Percentiles rank a stretch among this genome's conserved stretches.
Conservation (phyloP, 1,284 basidiomycete genomes). For the Takashimella koratensis region DNA sequence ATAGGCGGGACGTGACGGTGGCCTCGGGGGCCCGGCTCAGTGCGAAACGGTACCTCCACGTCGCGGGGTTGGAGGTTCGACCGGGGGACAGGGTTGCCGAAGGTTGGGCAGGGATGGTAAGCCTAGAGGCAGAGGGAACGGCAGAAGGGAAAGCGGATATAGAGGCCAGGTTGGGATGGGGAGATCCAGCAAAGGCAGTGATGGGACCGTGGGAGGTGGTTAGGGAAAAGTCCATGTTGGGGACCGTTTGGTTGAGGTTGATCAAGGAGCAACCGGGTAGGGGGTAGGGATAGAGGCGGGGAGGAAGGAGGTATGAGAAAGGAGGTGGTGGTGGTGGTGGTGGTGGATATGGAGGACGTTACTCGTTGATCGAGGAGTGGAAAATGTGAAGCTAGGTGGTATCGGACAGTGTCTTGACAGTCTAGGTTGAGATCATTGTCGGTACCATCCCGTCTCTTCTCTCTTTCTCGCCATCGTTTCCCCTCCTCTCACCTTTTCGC, state of each 20-base stretch:
- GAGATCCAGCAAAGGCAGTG: conserved; percentile 19
- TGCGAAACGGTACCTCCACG: conserved; percentile 49
- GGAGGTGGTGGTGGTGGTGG: too few species aligned
- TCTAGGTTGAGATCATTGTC: too few species aligned
- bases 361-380: too few species aligned
- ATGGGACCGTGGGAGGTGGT: conserved; percentile 46
- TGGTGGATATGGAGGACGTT: too few species aligned
- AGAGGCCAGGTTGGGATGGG: conserved; percentile 31
- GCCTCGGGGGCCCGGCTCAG: conserved; percentile 43
- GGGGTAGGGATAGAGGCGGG: background rate
- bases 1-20: conserved; percentile 45
- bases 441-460: too few species aligned
- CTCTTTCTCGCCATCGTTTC: too few species aligned
- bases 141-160: conserved; percentile 43
- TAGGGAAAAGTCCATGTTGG: conserved; percentile 44
- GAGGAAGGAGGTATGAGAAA: too few species aligned
- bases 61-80: conserved; percentile 44
- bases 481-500: too few species aligned
- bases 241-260: conserved; percentile 45
- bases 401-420: too few species aligned
- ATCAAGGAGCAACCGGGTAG: conserved; percentile 20
- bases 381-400: too few species aligned
- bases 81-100: conserved; percentile 23
- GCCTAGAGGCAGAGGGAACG: conserved; percentile 48
- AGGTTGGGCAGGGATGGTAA: conserved; percentile 47